phyloP scores from a whole-genome alignment of 2,329 filamentous ascomycete genomes.

The Nigrospora osmanthi region DNA sequence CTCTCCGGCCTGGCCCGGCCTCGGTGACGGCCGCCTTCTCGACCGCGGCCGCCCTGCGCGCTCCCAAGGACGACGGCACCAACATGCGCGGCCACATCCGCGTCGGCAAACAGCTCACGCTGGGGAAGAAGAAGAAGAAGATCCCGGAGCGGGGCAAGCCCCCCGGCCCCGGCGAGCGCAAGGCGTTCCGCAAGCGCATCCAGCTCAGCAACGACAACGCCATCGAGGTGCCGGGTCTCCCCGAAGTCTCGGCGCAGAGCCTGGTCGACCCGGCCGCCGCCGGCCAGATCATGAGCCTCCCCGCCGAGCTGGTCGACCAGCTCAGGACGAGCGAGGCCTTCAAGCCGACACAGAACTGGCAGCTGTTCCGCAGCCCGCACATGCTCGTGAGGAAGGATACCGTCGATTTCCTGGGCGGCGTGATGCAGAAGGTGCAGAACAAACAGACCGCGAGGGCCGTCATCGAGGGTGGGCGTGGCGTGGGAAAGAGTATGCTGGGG shows the following conservation, averaged over 20 bases:
- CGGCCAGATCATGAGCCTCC: conserved; percentile 63
- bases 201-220: conserved; percentile 93
- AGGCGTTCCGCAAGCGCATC: conserved; percentile 79
- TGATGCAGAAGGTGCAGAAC: conserved; percentile 46
- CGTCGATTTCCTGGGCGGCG: conserved; percentile 57
- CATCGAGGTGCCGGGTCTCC: conserved; percentile 63
- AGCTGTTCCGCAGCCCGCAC: conserved; percentile 74
- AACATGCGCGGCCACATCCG: conserved; percentile 13
- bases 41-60: conserved; percentile 13
- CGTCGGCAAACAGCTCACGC: conserved; percentile 33
- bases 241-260: conserved; percentile 48
- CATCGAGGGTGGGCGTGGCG: conserved; percentile 62
- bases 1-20: conserved; percentile 13
- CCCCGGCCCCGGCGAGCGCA: conserved; percentile 71
- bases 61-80: conserved; percentile 4
- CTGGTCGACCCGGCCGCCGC: conserved; percentile 46
- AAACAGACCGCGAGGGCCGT: conserved; percentile 56
- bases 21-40: conserved; percentile 20
- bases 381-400: conserved; percentile 73
- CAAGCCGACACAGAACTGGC: conserved; percentile 84
- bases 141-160: conserved; percentile 39
- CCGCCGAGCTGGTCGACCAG: conserved; percentile 65
- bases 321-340: conserved; percentile 83
- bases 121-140: conserved; percentile 43
- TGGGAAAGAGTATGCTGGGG: conserved; percentile 82